These are phyloP conservation scores for Penicillium silybi DNA, from an alignment of 495 filamentous ascomycete species.

Conservation along the genomic window DNA sequence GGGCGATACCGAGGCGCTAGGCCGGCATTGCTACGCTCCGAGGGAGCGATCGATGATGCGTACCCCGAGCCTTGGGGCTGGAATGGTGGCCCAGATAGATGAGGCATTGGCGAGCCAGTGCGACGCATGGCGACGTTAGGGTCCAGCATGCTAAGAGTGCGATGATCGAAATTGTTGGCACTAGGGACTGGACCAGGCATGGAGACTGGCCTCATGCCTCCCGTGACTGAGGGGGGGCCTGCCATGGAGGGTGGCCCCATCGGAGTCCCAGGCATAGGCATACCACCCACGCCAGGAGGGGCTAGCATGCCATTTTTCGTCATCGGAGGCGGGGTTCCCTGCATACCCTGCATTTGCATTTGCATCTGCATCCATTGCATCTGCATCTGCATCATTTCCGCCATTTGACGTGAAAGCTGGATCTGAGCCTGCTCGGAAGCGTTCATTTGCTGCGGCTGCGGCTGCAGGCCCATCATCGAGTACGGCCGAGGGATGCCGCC, in stretches of 20 bases:
- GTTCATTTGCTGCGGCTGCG: no score
- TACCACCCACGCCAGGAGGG: conserved; percentile 22
- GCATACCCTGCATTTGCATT: conserved; percentile 66
- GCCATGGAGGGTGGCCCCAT: conserved; percentile 17
- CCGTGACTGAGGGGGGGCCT: conserved; percentile 11
- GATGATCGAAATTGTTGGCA: conserved; percentile 32
- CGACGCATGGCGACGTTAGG: conserved; percentile 59
- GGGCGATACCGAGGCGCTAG: conserved; percentile 89
- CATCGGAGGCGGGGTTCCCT: conserved; percentile 19
- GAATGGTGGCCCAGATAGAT: conserved; percentile 24
- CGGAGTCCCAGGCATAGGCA: conserved; percentile 17
- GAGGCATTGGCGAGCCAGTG: conserved; percentile 32
- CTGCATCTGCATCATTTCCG: conserved; percentile 87
- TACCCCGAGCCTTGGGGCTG: conserved; percentile 46
- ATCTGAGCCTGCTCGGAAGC: conserved; percentile 73
- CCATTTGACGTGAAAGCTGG: conserved; percentile 85
- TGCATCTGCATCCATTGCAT: conserved; percentile 77
- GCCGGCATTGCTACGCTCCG: conserved; percentile 90
- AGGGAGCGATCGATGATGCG: conserved; percentile 79
- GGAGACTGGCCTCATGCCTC: conserved; percentile 37
- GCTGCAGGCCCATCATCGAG: conserved; percentile 34
- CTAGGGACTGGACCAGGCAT: conserved; percentile 28
- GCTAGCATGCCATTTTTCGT: conserved; percentile 13
- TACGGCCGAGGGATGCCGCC: conserved; percentile 41
- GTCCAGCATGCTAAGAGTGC: conserved; percentile 81